Evolutionary conservation across 805 yeast species (phyloP).

Genomic region (Wickerhamiella azymoides): DNA sequence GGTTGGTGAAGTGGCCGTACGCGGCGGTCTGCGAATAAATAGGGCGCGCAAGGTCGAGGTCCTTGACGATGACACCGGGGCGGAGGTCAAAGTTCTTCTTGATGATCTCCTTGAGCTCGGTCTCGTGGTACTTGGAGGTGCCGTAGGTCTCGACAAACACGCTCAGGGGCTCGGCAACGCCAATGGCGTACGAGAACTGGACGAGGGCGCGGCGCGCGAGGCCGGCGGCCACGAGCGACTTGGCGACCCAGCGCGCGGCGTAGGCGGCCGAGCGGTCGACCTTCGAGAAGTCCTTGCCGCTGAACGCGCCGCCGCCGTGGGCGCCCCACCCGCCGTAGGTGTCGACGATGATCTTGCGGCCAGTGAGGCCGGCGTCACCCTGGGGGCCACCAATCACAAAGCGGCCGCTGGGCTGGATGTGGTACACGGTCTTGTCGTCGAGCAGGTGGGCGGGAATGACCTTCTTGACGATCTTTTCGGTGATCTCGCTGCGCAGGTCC

Average conservation of each 20-base stretch:
- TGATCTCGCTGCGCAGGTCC: slow-evolving; percentile 69
- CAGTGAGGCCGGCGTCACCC: slow-evolving; percentile 99
- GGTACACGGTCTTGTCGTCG: slow-evolving; percentile 91
- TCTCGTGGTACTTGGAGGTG: slow-evolving; percentile 80
- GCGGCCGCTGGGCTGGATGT: slow-evolving; percentile 98
- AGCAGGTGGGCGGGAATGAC: slow-evolving; percentile 83
- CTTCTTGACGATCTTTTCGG: slow-evolving; percentile 72
- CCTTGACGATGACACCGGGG: slow-evolving; percentile 98
- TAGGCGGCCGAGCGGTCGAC: slow-evolving; percentile 99
- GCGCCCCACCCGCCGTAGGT: slow-evolving; percentile 99
- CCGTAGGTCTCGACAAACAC: slow-evolving; percentile 97
- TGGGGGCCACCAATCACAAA: slow-evolving; percentile 99
- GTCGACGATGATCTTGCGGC: slow-evolving; percentile 98
- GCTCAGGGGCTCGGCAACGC: slow-evolving; percentile 99
- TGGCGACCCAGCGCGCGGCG: slow-evolving; percentile 99
- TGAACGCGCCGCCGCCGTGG: slow-evolving; percentile 99
- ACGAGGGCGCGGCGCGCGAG: slow-evolving; percentile 95
- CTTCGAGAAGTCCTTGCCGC: slow-evolving; percentile 99
- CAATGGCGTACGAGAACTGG: slow-evolving; percentile 98
- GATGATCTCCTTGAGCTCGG: slow-evolving; percentile 82
- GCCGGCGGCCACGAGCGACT: slow-evolving; percentile 89
- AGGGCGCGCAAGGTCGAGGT: slow-evolving; percentile 96
- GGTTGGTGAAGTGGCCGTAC: slow-evolving; percentile 99
- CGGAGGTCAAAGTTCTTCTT: slow-evolving; percentile 93
- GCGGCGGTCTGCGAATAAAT: slow-evolving; percentile 98